Base-by-base conservation (phyloP, 179 eudicot species). In the Pouteria campechiana region DNA sequence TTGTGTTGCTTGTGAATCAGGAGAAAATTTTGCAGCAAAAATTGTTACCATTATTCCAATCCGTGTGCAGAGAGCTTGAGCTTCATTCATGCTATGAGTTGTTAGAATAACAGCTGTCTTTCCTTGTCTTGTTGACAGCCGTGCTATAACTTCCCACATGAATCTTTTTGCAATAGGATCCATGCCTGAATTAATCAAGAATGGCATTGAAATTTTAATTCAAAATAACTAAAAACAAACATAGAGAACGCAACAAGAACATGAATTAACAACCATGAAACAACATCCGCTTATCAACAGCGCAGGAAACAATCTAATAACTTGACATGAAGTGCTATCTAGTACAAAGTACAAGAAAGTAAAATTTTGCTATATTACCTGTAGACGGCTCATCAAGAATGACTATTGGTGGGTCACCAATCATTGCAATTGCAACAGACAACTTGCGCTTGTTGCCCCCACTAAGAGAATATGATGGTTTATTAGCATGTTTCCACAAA, bases 51-150 rank as follows among this genome's bases (percentile, higher is more conserved):
- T 90, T 53, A 90, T 90, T 29, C 98, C 98, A 55, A 90, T 86
- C 65, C 87, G 59, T 32, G 98, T 90, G 70, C 98, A 86, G 8
- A 86, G 72, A 17, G 98, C 98, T 69, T 90, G 98, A 60, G 98
- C 98, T 82, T 90, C 98, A 61, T 81, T 82, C 98, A 90, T 90
- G 79, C 98, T 90, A 58, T 90, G 98, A 9, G 96, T 90, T 31
- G 98, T 90, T 43, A 90, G 76, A 57, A 90, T 90, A 40, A 90
- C 98, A 19, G 94, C 98, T 39, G 95, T 90, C 51, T 81, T 79
- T 51, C 96, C 98, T 67, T 77, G 74, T 67, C 98, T 68, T 37
- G 98, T 90, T 33, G 98, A 90, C 51, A 90, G 52, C 43, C 78
- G 86, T 18, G 95, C 79, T 63, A 90, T 86, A 43, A 90, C 96